phyloP scores from a whole-genome alignment of 306 rosid genomes.

The Bauhinia variegata region DNA sequence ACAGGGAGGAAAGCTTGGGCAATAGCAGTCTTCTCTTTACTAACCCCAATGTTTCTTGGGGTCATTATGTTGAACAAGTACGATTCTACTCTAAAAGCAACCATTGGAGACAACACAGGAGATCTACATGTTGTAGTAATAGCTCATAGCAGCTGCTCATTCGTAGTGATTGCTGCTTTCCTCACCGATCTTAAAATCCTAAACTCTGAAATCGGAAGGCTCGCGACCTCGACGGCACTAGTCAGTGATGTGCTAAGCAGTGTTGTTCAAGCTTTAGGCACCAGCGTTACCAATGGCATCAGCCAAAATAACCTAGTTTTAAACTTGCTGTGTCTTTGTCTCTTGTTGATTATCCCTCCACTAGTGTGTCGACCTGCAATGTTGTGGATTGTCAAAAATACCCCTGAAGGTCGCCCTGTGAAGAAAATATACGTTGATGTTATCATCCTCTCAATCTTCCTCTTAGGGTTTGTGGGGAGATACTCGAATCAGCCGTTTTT shows the following conservation, averaged over 20 bases:
- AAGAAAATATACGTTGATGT: constrained; percentile 4
- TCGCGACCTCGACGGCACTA: constrained; percentile 39
- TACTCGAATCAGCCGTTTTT: background rate
- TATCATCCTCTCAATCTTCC: constrained; percentile 33
- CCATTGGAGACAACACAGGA: background rate
- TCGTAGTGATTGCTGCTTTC: constrained; percentile 37
- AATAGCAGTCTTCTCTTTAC: constrained; percentile 9
- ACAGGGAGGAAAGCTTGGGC: constrained; percentile 35
- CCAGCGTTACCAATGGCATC: background rate
- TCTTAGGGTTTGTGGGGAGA: background rate
- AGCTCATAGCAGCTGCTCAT: constrained; percentile 35
- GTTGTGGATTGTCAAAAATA: constrained; percentile 43
- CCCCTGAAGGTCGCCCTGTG: constrained; percentile 52
- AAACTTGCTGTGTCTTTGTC: background rate
- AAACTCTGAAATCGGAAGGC: constrained; percentile 48
- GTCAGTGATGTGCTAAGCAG: constrained; percentile 17
- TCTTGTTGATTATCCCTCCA: background rate
- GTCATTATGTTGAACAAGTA: too few relatives aligned
- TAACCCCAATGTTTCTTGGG: background rate
- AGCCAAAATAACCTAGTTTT: too few relatives aligned
- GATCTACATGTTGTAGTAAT: constrained; percentile 19
- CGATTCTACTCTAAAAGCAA: too few relatives aligned
- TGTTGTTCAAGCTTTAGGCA: background rate
- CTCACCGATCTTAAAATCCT: constrained; percentile 44
- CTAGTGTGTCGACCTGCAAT: constrained; percentile 33